phyloP scores from a whole-genome alignment of 176 grass and related monocot genomes.

The Chrysopogon serrulatus region DNA sequence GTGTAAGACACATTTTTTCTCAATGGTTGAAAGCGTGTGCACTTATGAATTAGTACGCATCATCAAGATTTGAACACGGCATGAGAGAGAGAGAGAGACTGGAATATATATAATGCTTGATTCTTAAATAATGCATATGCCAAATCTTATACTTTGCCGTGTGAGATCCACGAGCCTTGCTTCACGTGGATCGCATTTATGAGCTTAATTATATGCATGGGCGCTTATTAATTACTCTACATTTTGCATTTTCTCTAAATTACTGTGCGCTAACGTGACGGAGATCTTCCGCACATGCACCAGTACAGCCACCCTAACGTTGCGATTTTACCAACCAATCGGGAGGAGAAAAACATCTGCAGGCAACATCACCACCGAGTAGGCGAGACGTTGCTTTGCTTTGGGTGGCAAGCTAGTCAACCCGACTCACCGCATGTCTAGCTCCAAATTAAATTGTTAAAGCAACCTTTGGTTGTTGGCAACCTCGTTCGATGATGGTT shows the following conservation, averaged over 20 bases:
- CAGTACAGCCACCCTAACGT: background rate
- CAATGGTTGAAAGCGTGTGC: too few species aligned
- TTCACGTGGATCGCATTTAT: slow-evolving; percentile 12
- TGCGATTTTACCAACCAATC: background rate
- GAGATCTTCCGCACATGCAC: background rate
- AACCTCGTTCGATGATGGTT: background rate
- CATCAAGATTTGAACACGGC: background rate
- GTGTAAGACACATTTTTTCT: too few species aligned
- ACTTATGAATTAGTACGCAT: too few species aligned
- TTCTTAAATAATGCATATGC: background rate
- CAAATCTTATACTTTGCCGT: background rate
- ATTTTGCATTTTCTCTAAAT: background rate
- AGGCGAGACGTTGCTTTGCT: background rate
- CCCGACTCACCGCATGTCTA: background rate
- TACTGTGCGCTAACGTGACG: background rate
- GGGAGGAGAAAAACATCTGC: background rate
- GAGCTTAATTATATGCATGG: background rate
- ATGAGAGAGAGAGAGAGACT: background rate
- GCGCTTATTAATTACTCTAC: too few species aligned
- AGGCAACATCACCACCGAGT: background rate
- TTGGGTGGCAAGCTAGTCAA: slow-evolving; percentile 11
- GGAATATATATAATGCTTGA: background rate
- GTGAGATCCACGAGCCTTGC: background rate
- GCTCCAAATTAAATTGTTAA: background rate
- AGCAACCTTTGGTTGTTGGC: too few species aligned